Evolutionary conservation across 1,284 basidiomycete genomes (phyloP), one percentile per base, ranked within the genome.

Genomic region (Papiliotrema laurentii): DNA sequence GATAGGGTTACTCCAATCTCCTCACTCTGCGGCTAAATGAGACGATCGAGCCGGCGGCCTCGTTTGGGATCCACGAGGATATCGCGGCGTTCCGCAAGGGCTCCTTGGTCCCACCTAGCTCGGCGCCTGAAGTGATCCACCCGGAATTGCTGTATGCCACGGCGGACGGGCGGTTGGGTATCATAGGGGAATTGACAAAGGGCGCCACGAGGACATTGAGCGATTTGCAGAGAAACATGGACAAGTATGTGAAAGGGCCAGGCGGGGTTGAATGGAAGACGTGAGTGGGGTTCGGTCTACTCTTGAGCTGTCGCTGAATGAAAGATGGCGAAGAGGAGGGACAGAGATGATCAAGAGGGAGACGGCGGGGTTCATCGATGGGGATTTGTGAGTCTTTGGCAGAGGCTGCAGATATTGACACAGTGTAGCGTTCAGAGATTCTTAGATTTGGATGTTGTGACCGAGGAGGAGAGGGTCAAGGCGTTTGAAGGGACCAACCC

Each of bases 331-430:
- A 41, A 78, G 39, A 62, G 78, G 59, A 79, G 84, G 53, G 72
- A 78, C 47, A 78, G 80, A 61, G 80, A 83, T 66, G 74, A 79
- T 45, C 80, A 86, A 53, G 57, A 71, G 42, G 72, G 80, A 65
- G 2, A 66, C 72, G 1, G 66, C 65, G 0, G 91, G 91, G 2
- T 92, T 96, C 77, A 77, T 96, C 25, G 91, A 97, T 59, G 92
- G 91, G 2, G 87, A 91, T 64, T 89, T 91, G 65, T 68, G 43
- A 63, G 68, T 63, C 37, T 26, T 24, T 21, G 24, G 6, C 7
- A 3, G 18, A 27, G 22, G 22, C 19, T 5, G 24, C 21, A 18
- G 18, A 16, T 21, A 13, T 27, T 13, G 18, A 21, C 26, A 18
- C 13, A 16, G 26, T 13, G 10, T 49, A 72, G 69, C 60, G 70